A percentile compares a stretch with the other conserved stretches of the same genome.
Conservation (phyloP, 495 filamentous ascomycete species). For the Aspergillus affinis region DNA sequence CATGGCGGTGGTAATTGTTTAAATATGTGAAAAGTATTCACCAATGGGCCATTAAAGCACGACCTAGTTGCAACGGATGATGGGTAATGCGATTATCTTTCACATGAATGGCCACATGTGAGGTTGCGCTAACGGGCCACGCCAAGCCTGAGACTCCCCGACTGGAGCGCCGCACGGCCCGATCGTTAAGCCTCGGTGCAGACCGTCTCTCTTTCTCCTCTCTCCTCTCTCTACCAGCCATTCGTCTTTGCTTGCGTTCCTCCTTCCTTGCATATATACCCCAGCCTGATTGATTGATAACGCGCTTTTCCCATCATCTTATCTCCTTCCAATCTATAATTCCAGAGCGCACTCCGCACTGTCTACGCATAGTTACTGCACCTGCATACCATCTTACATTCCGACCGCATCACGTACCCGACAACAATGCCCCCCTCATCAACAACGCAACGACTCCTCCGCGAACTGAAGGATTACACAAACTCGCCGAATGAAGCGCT, state of each 20-base stretch:
- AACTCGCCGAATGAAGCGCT: conserved; percentile 55
- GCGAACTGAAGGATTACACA: conserved; percentile 62
- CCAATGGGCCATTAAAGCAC: neutral
- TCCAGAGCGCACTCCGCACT: too few species aligned
- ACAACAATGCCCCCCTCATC: conserved; percentile 26
- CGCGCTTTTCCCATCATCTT: too few species aligned
- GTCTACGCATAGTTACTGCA: neutral
- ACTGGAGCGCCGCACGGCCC: conserved; percentile 6
- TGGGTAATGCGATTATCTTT: conserved; percentile 7
- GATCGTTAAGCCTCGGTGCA: conserved; percentile 18
- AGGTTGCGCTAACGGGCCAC: conserved; percentile 3
- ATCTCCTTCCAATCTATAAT: too few species aligned
- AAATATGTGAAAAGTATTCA: neutral
- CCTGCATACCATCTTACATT: neutral
- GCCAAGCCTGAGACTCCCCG: conserved; percentile 1
- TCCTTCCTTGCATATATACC: neutral
- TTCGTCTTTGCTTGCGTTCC: neutral
- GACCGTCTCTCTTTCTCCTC: neutral
- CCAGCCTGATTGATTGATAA: neutral
- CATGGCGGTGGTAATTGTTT: conserved; percentile 39
- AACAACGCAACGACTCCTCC: conserved; percentile 61
- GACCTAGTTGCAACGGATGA: neutral
- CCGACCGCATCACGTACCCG: neutral
- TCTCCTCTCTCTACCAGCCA: neutral
- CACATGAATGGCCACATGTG: conserved; percentile 26